A percentile compares a stretch with the other conserved stretches of the same genome.
Evolutionary conservation across 2,329 filamentous ascomycete genomes (phyloP).

Genomic region (Aspergillus sp.): DNA sequence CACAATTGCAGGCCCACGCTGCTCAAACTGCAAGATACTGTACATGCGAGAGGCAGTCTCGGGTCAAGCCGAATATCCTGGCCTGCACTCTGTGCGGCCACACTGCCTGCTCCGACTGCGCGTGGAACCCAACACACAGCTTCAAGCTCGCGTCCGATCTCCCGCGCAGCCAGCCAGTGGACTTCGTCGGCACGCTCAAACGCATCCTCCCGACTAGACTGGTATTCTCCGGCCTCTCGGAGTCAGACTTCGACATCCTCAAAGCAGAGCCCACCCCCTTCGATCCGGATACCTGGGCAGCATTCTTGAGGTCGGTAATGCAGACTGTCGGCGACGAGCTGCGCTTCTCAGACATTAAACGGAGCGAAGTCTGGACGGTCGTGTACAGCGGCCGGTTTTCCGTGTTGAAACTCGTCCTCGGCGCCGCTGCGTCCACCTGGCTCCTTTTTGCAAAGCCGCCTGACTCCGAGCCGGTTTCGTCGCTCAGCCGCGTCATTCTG

Average conservation of each 20-base stretch:
- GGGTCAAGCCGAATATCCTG: conserved; percentile 33
- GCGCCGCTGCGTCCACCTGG: conserved; percentile 32
- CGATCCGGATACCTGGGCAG: conserved; percentile 18
- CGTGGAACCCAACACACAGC: conserved; percentile 44
- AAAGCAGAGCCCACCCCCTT: conserved; percentile 6
- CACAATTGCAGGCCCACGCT: conserved; percentile 14
- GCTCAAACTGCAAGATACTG: conserved; percentile 42
- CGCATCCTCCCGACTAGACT: conserved; percentile 35
- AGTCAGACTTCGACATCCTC: conserved; percentile 14
- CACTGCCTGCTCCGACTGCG: conserved; percentile 46
- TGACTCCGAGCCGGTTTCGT: conserved; percentile 27
- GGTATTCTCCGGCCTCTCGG: conserved; percentile 21
- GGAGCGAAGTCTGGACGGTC: conserved; percentile 23
- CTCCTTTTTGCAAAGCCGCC: conserved; percentile 39
- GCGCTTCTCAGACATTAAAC: conserved; percentile 20
- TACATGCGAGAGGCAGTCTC: conserved; percentile 45
- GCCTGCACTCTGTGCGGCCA: conserved; percentile 45
- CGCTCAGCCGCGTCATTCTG: conserved; percentile 34
- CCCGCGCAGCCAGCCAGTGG: conserved; percentile 29
- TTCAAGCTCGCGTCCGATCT: conserved; percentile 25
- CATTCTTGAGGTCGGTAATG: conserved; percentile 23
- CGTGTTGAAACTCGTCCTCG: conserved; percentile 19
- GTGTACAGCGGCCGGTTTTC: conserved; percentile 19
- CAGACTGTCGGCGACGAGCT: conserved; percentile 17
- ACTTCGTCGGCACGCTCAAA: conserved; percentile 39